Conservation (phyloP, 805 yeast species). For the Lipomyces mesembrius region DNA sequence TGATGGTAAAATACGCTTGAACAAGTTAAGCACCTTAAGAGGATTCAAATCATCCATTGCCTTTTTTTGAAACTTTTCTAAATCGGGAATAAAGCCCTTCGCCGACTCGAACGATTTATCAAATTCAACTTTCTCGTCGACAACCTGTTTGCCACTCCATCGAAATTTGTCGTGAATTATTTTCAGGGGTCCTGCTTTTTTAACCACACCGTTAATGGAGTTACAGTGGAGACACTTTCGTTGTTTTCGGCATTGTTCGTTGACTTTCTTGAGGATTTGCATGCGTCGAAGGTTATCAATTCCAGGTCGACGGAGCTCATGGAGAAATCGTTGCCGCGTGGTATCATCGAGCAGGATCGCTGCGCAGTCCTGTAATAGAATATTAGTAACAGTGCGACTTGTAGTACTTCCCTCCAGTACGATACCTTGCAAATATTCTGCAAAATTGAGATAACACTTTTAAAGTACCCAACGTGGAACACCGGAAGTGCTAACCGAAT, state of each 20-base stretch:
- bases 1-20: constrained; percentile 79
- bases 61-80: constrained; percentile 82
- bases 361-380: constrained; percentile 61
- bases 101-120: constrained; percentile 83
- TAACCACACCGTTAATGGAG: constrained; percentile 93
- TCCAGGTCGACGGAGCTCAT: constrained; percentile 85
- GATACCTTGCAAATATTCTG: constrained; percentile 81
- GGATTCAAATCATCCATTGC: constrained; percentile 95
- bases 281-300: constrained; percentile 90
- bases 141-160: constrained; percentile 89
- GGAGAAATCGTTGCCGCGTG: constrained; percentile 66
- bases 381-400: neutral
- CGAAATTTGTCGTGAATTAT: constrained; percentile 95
- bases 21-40: constrained; percentile 79
- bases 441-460: constrained; percentile 81
- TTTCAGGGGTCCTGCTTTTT: constrained; percentile 94
- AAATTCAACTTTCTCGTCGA: constrained; percentile 84
- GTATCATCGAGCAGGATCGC: constrained; percentile 73
- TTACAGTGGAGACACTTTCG: constrained; percentile 88
- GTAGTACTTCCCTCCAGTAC: neutral
- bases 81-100: constrained; percentile 76
- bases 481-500: constrained; percentile 91
- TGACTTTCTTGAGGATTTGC: constrained; percentile 78
- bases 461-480: constrained; percentile 96
- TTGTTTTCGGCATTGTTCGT: constrained; percentile 95